Conservation (phyloP, 225 moss, liverwort and hornwort species). For the Straminergon stramineum region DNA sequence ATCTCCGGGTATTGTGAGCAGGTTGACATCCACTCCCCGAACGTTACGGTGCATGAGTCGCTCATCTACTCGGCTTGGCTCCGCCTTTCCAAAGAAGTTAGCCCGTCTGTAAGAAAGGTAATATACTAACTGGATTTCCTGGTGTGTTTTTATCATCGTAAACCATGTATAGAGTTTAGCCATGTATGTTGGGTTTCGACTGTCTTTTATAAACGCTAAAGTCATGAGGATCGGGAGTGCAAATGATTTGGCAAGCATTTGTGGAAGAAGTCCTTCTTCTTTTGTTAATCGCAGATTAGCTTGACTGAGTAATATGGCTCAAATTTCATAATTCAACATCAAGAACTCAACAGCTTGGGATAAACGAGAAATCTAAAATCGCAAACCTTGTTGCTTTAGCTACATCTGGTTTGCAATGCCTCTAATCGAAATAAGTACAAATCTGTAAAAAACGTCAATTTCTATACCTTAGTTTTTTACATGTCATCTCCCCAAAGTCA, state of each 20-base stretch:
- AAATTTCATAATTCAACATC: neutral
- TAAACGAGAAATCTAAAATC: neutral
- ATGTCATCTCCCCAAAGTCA: neutral
- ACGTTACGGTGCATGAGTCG: conserved; percentile 67
- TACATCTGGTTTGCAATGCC: no score
- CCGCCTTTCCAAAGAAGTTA: conserved; percentile 46
- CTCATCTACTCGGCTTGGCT: conserved; percentile 71
- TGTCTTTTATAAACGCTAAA: neutral
- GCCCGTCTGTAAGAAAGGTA: conserved; percentile 35
- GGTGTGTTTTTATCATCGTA: neutral
- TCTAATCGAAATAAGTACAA: no score
- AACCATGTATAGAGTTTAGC: neutral
- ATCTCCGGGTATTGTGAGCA: conserved; percentile 82
- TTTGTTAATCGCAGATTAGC: neutral
- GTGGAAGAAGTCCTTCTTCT: neutral
- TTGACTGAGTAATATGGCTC: neutral
- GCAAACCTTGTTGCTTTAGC: neutral
- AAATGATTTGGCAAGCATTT: neutral
- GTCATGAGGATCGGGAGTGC: no score
- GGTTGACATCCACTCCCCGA: conserved; percentile 72
- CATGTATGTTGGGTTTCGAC: neutral
- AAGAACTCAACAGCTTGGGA: neutral
- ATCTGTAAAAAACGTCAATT: neutral
- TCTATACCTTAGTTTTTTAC: neutral
- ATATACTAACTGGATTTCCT: neutral